Percentiles rank a stretch among this genome's conserved stretches.
phyloP scores from a whole-genome alignment of 306 rosid genomes.

The Potentilla sterilis region DNA sequence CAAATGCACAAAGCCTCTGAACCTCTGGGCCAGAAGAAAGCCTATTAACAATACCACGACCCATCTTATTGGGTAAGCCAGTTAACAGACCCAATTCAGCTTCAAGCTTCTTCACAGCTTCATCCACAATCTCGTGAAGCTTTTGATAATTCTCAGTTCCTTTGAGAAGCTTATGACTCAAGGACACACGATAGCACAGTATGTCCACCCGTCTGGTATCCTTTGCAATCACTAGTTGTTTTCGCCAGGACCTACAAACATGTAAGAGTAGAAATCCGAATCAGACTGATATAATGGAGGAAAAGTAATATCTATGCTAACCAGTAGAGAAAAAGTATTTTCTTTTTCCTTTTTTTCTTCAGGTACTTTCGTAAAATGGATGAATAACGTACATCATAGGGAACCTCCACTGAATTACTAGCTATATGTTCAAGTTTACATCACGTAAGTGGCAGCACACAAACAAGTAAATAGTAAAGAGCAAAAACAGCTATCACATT shows the following conservation, averaged over 20 bases:
- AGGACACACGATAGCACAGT: slow-evolving; percentile 80
- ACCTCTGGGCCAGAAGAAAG: slow-evolving; percentile 97
- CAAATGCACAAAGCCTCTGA: slow-evolving; percentile 78
- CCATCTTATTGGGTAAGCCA: slow-evolving; percentile 76
- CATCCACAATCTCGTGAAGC: slow-evolving; percentile 59
- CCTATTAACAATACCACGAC: slow-evolving; percentile 95
- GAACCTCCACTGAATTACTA: neutral
- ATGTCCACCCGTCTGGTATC: slow-evolving; percentile 91
- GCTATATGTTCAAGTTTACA: neutral
- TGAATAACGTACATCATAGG: neutral
- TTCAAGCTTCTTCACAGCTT: slow-evolving; percentile 81
- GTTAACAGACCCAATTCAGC: slow-evolving; percentile 82
- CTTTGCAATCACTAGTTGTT: slow-evolving; percentile 72
- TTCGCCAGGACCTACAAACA: slow-evolving; percentile 71
- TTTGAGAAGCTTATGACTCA: slow-evolving; percentile 79
- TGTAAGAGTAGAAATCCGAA: slow-evolving; percentile 21
- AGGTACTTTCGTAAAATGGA: neutral
- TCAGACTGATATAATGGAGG: slow-evolving; percentile 5
- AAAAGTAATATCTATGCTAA: neutral
- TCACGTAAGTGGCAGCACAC: neutral
- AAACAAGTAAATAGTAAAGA: neutral
- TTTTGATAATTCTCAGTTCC: slow-evolving; percentile 60
- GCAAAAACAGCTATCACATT: neutral
- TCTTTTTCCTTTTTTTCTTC: neutral
- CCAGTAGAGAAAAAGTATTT: neutral